Evolutionary conservation across 1,284 basidiomycete species (phyloP).

Genomic region (Apiotrichum porosum): DNA sequence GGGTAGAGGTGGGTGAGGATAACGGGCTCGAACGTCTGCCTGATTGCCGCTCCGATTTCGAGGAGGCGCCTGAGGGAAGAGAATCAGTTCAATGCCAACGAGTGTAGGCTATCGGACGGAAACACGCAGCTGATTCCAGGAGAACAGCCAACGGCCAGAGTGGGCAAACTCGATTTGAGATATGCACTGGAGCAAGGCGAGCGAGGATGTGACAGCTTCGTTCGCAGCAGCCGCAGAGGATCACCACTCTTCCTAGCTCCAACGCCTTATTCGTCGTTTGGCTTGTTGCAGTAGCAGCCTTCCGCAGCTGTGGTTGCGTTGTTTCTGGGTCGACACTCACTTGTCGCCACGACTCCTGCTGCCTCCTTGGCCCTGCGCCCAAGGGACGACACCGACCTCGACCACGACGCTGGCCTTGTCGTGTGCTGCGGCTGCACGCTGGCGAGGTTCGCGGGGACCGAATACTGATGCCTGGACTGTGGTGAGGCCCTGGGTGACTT

Average conservation of each 20-base stretch:
- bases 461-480: slow-evolving; percentile 80
- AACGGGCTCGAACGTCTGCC: slow-evolving; percentile 92
- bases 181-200: no score
- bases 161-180: no score
- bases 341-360: slow-evolving; percentile 71
- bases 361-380: slow-evolving; percentile 61
- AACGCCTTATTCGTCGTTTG: no score
- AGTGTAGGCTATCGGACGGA: no score
- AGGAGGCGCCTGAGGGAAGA: slow-evolving; percentile 71
- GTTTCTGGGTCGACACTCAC: no score
- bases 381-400: slow-evolving; percentile 76
- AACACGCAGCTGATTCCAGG: no score
- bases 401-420: slow-evolving; percentile 81
- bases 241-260: neutral
- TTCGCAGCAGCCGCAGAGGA: no score
- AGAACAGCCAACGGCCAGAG: no score
- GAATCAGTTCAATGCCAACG: no score
- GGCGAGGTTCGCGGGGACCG: slow-evolving; percentile 82
- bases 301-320: no score
- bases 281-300: no score
- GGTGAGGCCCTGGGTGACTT: slow-evolving; percentile 83
- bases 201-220: neutral
- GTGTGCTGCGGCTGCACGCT: slow-evolving; percentile 66
- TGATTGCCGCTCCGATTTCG: slow-evolving; percentile 80
- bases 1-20: slow-evolving; percentile 87